These are phyloP conservation scores for Yarrowia sp. DNA, from an alignment of 805 yeast species.

Conservation along the genomic window DNA sequence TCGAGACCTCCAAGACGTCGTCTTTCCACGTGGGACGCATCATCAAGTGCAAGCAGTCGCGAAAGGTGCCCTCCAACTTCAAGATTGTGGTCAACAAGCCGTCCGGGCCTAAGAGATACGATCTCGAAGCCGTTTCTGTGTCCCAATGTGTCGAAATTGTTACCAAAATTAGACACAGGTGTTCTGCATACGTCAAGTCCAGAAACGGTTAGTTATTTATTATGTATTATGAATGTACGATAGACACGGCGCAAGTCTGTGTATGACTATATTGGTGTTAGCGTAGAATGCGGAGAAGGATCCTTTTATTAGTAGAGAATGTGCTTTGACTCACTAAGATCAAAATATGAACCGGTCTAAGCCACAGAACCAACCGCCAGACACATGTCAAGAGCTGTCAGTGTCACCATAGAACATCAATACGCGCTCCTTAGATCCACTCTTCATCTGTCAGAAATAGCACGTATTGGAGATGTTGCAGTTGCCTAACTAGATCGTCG, in stretches of 20 bases:
- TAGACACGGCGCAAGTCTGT: neutral
- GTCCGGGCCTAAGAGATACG: constrained; percentile 75
- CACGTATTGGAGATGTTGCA: too few species aligned
- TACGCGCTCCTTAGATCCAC: too few species aligned
- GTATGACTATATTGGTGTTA: neutral
- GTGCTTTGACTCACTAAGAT: too few species aligned
- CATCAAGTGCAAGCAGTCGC: constrained; percentile 68
- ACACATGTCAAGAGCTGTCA: too few species aligned
- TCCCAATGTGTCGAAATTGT: constrained; percentile 72
- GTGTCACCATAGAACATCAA: too few species aligned
- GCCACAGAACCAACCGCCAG: too few species aligned
- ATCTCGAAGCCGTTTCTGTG: constrained; percentile 69
- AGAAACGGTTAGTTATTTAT: neutral
- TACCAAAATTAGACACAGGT: constrained; percentile 49
- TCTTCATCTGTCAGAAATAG: too few species aligned
- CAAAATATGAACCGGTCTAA: too few species aligned
- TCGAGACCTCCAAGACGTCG: constrained; percentile 74
- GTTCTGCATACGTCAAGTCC: constrained; percentile 8
- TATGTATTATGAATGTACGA: constrained; percentile 1
- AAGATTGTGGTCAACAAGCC: constrained; percentile 73
- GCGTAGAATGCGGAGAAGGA: neutral
- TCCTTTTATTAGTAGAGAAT: too few species aligned
- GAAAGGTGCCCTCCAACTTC: constrained; percentile 72
- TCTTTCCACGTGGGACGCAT: constrained; percentile 84
- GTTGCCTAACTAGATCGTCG: too few species aligned